Percentiles rank a stretch among this genome's conserved stretches.
Evolutionary conservation across 2,329 filamentous ascomycete species (phyloP).

Genomic region (Zasmidium citrigriseum): DNA sequence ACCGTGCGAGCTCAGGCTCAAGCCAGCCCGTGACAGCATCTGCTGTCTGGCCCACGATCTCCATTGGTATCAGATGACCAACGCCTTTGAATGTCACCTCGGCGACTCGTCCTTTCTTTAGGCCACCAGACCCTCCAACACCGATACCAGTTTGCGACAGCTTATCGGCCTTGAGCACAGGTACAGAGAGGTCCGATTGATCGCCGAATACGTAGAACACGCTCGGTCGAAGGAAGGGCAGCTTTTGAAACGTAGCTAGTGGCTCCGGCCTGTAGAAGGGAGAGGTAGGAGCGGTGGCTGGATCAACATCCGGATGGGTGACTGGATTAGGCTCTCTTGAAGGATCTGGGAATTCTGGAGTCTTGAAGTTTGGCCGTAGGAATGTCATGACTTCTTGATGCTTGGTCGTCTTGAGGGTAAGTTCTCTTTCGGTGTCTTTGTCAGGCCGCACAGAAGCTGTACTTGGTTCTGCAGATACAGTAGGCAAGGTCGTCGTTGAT

Average conservation of each 20-base stretch:
- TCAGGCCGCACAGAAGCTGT: conserved; percentile 22
- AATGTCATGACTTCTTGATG: conserved; percentile 87
- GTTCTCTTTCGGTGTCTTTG: conserved; percentile 42
- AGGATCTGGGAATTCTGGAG: conserved; percentile 24
- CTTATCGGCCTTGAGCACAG: conserved; percentile 57
- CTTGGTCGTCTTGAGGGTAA: conserved; percentile 78
- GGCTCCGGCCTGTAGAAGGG: conserved; percentile 71
- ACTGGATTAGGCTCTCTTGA: conserved; percentile 38
- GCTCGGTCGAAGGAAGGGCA: conserved; percentile 64
- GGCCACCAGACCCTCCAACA: conserved; percentile 67
- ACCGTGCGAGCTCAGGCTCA: conserved; percentile 36
- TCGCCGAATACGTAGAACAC: conserved; percentile 71
- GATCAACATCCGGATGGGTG: conserved; percentile 47
- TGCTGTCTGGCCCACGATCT: conserved; percentile 69
- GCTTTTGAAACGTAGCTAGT: conserved; percentile 54
- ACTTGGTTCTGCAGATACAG: conserved; percentile 28
- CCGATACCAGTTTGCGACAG: conserved; percentile 65
- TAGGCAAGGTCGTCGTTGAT: conserved; percentile 26
- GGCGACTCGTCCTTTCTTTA: conserved; percentile 64
- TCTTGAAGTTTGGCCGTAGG: conserved; percentile 59
- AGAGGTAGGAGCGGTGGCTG: conserved; percentile 25
- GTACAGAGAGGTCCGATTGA: conserved; percentile 57
- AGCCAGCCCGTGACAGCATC: conserved; percentile 45
- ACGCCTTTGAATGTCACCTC: conserved; percentile 63
- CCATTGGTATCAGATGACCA: conserved; percentile 85